Base-by-base conservation (phyloP, 2,329 filamentous ascomycete species). In the Zymoseptoria tritici region DNA sequence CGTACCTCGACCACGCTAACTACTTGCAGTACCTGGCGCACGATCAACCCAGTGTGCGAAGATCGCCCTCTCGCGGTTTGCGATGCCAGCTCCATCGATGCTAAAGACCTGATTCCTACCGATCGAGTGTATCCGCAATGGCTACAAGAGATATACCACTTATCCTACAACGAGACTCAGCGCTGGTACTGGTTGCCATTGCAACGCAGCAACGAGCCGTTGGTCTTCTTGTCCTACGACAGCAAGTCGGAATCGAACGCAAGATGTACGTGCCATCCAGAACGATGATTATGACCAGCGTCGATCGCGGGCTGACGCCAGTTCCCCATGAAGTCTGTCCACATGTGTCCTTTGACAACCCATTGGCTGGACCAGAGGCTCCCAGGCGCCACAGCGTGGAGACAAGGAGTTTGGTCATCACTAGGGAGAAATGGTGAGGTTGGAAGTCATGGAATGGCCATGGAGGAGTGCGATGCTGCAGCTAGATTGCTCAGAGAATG, bases 51-150 rank as follows among this genome's bases (percentile, higher is more conserved):
- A 42, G 31, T 42, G 8, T 42, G 31, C 31, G 31, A 42, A 42
- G 31, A 42, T 9, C 31, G 31, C 31, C 31, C 31, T 11, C 31
- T 42, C 31, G 31, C 31, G 8, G 31, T 42, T 8, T 42, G 31
- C 13, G 31, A 42, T 42, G 31, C 31, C 31, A 42, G 31, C 31
- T 42, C 31, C 8, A 55, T 55, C 16, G 22, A 29, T 13, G 26
- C 53, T 16, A 21, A 29, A 29, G 53, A 55, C 16, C 53, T 55
- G 13, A 22, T 55, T 1, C 53, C 53, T 2, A 55, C 53, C 29
- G 53, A 55, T 55, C 53, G 53, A 19, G 53, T 55, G 2, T 55
- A 55, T 22, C 53, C 53, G 13, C 26, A 55, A 46, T 55, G 53
- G 53, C 19, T 55, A 8, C 53, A 55, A 31, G 53, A 55, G 9